phyloP scores from a whole-genome alignment of 2,329 filamentous ascomycete species.

The Trichoderma brevicompactum region DNA sequence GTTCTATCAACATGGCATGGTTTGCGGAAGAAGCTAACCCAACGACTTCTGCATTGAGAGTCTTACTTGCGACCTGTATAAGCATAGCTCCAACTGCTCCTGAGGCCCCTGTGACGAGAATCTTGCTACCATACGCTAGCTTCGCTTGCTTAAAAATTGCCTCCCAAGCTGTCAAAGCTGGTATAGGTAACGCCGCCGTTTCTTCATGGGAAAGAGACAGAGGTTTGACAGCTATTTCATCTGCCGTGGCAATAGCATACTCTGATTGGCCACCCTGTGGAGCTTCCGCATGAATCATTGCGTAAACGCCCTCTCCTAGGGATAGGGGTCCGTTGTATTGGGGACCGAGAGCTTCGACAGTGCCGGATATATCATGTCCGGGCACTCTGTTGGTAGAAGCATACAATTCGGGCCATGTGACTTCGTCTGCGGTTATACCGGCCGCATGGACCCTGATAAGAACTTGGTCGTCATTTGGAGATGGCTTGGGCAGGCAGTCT shows the following conservation, averaged over 20 bases:
- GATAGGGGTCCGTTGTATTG: slow-evolving; percentile 31
- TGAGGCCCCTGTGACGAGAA: slow-evolving; percentile 39
- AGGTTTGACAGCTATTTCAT: slow-evolving; percentile 34
- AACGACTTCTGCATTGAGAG: slow-evolving; percentile 35
- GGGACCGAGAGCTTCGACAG: slow-evolving; percentile 36
- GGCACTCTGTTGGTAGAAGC: slow-evolving; percentile 37
- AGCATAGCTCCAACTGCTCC: slow-evolving; percentile 39
- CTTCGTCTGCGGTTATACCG: slow-evolving; percentile 42
- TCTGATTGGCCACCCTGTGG: slow-evolving; percentile 35
- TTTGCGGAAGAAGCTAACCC: slow-evolving; percentile 23
- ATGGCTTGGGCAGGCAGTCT: slow-evolving; percentile 37
- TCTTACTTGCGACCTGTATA: slow-evolving; percentile 37
- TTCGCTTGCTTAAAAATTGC: slow-evolving; percentile 33
- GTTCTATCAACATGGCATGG: neutral
- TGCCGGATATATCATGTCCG: slow-evolving; percentile 44
- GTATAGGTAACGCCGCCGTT: slow-evolving; percentile 40
- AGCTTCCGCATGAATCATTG: slow-evolving; percentile 34
- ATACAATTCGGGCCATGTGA: slow-evolving; percentile 43
- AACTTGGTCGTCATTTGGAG: slow-evolving; percentile 35
- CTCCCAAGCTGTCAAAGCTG: slow-evolving; percentile 39
- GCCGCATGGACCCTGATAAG: slow-evolving; percentile 41
- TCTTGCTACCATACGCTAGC: slow-evolving; percentile 24
- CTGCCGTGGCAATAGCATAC: slow-evolving; percentile 31
- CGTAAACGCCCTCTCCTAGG: slow-evolving; percentile 35
- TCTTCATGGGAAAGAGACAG: slow-evolving; percentile 32